phyloP scores from a whole-genome alignment of 768 basidiomycete species.

The Saitozyma sp. region DNA sequence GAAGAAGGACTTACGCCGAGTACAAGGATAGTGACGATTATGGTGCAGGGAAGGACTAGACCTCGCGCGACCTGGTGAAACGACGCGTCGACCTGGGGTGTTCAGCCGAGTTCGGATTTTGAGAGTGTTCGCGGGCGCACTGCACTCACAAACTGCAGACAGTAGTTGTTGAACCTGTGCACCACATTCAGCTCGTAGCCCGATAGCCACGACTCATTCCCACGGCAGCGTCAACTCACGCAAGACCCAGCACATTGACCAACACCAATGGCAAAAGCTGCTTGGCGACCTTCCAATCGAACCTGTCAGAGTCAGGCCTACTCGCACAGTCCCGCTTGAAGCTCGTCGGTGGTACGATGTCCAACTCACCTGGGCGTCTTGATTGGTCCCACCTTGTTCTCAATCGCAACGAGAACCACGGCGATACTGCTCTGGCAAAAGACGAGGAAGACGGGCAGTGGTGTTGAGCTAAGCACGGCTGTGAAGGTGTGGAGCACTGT shows the following conservation, averaged over 20 bases:
- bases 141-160: slow-evolving; percentile 88
- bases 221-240: slow-evolving; percentile 56
- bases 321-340: not conserved
- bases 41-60: slow-evolving; percentile 89
- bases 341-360: too few species aligned
- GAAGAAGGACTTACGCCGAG: slow-evolving; percentile 59
- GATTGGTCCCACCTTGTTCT: slow-evolving; percentile 29
- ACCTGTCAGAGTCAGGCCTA: slow-evolving; percentile 41
- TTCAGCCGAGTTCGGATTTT: not conserved
- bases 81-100: slow-evolving; percentile 28
- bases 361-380: slow-evolving; percentile 34
- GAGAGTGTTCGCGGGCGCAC: slow-evolving; percentile 36
- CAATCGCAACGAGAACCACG: slow-evolving; percentile 21
- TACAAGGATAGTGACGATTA: slow-evolving; percentile 76
- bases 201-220: not conserved
- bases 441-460: slow-evolving; percentile 39
- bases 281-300: slow-evolving; percentile 67
- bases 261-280: slow-evolving; percentile 72
- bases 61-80: slow-evolving; percentile 81
- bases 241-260: slow-evolving; percentile 79
- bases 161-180: slow-evolving; percentile 79
- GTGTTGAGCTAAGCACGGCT: slow-evolving; percentile 42
- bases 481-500: not conserved
- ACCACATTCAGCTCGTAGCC: slow-evolving; percentile 2
- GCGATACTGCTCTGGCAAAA: slow-evolving; percentile 38